Percentiles rank a stretch among this genome's conserved stretches.
Evolutionary conservation across 768 basidiomycete species (phyloP).

Genomic region (Boletus edulis): DNA sequence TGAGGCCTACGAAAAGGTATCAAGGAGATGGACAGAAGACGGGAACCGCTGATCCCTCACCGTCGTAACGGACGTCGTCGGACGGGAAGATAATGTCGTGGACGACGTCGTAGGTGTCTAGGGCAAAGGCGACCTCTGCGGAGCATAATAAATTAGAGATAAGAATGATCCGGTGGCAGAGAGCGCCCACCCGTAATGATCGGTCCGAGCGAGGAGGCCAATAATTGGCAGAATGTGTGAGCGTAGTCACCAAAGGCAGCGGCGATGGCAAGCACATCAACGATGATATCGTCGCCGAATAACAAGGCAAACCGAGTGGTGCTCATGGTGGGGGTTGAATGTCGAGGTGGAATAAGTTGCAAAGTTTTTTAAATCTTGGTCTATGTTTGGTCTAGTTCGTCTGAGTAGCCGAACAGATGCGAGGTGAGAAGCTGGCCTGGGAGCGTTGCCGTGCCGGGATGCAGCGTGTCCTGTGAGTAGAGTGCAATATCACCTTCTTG

Average conservation of each 20-base stretch:
- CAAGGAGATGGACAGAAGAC: constrained; percentile 34
- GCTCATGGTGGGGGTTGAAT: neutral
- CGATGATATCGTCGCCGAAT: neutral
- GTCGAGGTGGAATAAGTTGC: no score
- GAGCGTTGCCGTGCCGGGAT: no score
- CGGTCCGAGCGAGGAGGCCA: constrained; percentile 34
- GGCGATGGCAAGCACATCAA: constrained; percentile 23
- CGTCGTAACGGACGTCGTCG: constrained; percentile 53
- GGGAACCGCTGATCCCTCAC: constrained; percentile 75
- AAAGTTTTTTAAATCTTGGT: no score
- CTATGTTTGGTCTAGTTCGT: no score
- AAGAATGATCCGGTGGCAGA: neutral
- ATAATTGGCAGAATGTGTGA: constrained; percentile 46
- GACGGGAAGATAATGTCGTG: constrained; percentile 60
- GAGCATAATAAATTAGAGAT: neutral
- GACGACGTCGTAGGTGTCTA: constrained; percentile 76
- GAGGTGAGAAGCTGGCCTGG: no score
- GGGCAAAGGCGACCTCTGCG: constrained; percentile 36
- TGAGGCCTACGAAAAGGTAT: no score
- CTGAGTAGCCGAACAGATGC: no score
- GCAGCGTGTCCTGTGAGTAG: no score
- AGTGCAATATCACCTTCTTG: no score
- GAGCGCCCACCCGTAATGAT: constrained; percentile 10
- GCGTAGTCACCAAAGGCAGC: constrained; percentile 53
- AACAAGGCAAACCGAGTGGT: neutral